Conservation (phyloP, 192 early-diverging fungal species). For the Mortierella claussenii region DNA sequence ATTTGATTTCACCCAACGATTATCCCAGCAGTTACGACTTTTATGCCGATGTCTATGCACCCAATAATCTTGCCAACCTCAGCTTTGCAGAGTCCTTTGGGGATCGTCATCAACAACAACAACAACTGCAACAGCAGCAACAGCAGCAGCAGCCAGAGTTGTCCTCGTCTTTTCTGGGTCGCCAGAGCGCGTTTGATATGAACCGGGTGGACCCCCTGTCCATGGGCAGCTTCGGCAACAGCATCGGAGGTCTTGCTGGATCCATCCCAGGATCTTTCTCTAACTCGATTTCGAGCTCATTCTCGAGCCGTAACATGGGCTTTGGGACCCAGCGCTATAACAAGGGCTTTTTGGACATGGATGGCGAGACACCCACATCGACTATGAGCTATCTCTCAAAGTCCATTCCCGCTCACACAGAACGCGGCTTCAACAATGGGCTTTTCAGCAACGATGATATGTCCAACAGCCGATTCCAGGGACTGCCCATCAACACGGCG, state of each 20-base stretch:
- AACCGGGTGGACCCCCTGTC: conserved; percentile 48
- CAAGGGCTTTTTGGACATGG: conserved; percentile 56
- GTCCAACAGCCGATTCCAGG: conserved; percentile 49
- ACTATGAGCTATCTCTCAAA: conserved; percentile 59
- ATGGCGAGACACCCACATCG: conserved; percentile 31
- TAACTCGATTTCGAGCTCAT: conserved; percentile 40
- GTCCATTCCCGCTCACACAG: conserved; percentile 57
- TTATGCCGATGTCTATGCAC: conserved; percentile 59
- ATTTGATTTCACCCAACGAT: conserved; percentile 65
- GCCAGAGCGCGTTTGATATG: conserved; percentile 37
- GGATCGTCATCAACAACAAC: conserved; percentile 52
- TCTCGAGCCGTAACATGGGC: conserved; percentile 43
- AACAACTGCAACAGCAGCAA: conserved; percentile 51
- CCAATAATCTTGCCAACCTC: conserved; percentile 55
- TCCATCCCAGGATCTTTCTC: conserved; percentile 50
- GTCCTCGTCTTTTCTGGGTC: conserved; percentile 37
- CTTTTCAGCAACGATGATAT: conserved; percentile 59
- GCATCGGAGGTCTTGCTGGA: conserved; percentile 41
- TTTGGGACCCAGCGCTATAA: conserved; percentile 48
- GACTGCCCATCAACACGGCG: conserved; percentile 59
- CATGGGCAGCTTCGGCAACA: conserved; percentile 52
- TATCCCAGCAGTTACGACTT: conserved; percentile 61
- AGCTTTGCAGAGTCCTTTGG: conserved; percentile 56
- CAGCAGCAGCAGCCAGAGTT: conserved; percentile 44
- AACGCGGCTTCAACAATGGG: conserved; percentile 58